phyloP scores from a whole-genome alignment of 352 stramenopile genomes.

The Phytophthora nicotianae region DNA sequence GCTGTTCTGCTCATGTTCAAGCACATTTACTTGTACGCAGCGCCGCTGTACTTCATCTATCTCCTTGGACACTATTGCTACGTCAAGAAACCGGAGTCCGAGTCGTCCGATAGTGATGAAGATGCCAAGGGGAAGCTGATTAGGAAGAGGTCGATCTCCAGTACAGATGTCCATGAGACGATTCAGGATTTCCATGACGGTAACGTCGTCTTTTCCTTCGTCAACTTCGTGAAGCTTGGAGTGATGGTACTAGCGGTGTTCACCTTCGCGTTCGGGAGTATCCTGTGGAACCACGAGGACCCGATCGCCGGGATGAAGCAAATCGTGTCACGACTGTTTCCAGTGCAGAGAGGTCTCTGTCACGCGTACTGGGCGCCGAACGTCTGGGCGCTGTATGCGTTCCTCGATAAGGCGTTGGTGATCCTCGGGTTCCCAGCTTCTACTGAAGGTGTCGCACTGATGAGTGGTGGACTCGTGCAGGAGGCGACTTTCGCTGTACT shows the following conservation, averaged over 20 bases:
- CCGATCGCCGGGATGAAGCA: slow-evolving; percentile 73
- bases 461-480: slow-evolving; percentile 87
- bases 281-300: slow-evolving; percentile 59
- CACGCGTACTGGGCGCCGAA: slow-evolving; percentile 99
- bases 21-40: slow-evolving; percentile 97
- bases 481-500: slow-evolving; percentile 82
- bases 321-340: slow-evolving; percentile 95
- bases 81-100: slow-evolving; percentile 33
- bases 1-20: slow-evolving; percentile 96
- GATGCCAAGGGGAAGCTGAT: slow-evolving; percentile 23
- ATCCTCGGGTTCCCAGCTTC: slow-evolving; percentile 43
- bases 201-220: slow-evolving; percentile 58
- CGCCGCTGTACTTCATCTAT: slow-evolving; percentile 96
- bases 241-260: slow-evolving; percentile 87
- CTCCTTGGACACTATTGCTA: slow-evolving; percentile 93
- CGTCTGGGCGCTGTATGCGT: slow-evolving; percentile 96
- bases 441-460: slow-evolving; percentile 56
- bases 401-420: slow-evolving; percentile 87
- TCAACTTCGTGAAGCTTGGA: slow-evolving; percentile 84
- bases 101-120: slow-evolving; percentile 25
- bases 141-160: slow-evolving; percentile 73
- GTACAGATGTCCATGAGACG: slow-evolving; percentile 69
- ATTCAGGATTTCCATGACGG: slow-evolving; percentile 68
- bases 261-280: slow-evolving; percentile 76
- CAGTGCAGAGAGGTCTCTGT: slow-evolving; percentile 95